These are phyloP conservation scores for Pythium sp. DNA, from an alignment of 352 stramenopile species.

Conservation along the genomic window DNA sequence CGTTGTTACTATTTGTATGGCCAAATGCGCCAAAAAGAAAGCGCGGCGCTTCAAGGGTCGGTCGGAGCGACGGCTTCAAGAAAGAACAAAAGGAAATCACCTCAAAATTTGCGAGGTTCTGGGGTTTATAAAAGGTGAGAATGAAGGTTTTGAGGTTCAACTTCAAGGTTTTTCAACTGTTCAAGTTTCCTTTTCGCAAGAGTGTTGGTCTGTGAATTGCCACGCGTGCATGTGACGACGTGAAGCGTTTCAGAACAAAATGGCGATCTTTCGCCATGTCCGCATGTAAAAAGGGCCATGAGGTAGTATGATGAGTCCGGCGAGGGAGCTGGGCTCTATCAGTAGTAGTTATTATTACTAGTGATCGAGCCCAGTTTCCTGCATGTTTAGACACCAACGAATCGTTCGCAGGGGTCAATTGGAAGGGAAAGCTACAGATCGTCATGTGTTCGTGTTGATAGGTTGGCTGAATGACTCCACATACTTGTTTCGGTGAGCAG, in stretches of 20 bases:
- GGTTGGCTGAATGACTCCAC: no score
- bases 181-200: constrained; percentile 3
- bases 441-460: no score
- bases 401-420: no score
- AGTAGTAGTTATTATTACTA: no score
- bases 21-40: background rate
- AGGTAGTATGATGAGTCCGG: no score
- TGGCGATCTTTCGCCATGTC: background rate
- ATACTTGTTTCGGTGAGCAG: no score
- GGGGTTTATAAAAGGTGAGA: background rate
- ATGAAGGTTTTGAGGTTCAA: background rate
- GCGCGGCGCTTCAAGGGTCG: background rate
- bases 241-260: background rate
- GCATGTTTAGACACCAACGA: no score
- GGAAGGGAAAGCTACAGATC: no score
- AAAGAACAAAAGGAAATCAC: constrained; percentile 2
- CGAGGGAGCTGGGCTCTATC: no score
- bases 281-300: no score
- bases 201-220: constrained; percentile 9
- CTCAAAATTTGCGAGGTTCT: background rate
- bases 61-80: background rate
- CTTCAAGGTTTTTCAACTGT: background rate
- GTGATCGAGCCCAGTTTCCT: no score
- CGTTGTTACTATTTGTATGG: background rate
- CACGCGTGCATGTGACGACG: background rate